A percentile compares a stretch with the other conserved stretches of the same genome.
phyloP scores from a whole-genome alignment of 2,329 filamentous ascomycete genomes.

The Coniella lustricola region DNA sequence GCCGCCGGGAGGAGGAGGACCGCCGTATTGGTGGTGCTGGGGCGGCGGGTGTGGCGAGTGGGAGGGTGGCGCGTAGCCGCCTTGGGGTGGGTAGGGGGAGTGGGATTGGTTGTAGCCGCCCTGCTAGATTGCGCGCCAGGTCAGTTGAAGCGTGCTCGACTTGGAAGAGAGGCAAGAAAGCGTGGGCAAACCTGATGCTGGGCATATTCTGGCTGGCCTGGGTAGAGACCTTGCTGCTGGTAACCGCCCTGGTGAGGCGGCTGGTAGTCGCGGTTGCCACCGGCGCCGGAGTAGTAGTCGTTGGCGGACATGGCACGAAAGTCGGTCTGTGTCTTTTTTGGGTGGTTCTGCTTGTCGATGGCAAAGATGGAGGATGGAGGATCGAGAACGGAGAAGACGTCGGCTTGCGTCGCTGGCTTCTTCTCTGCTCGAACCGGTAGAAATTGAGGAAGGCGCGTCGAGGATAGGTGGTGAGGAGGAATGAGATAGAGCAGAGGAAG shows the following conservation, averaged over 20 bases:
- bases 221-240: slow-evolving; percentile 14
- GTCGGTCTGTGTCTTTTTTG: not conserved
- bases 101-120: slow-evolving; percentile 14
- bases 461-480: too few species aligned
- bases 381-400: not conserved
- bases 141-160: slow-evolving; percentile 4
- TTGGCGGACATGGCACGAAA: slow-evolving; percentile 18
- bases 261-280: slow-evolving; percentile 7
- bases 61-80: slow-evolving; percentile 14
- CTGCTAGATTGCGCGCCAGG: slow-evolving; percentile 20
- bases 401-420: too few species aligned
- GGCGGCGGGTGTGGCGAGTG: slow-evolving; percentile 18
- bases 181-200: slow-evolving; percentile 20
- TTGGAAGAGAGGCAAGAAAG: not conserved
- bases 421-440: too few species aligned
- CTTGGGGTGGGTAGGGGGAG: slow-evolving; percentile 9
- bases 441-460: too few species aligned
- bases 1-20: slow-evolving; percentile 16
- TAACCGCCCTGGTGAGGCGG: slow-evolving; percentile 16
- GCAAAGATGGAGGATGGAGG: not conserved
- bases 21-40: slow-evolving; percentile 27
- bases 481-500: too few species aligned
- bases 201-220: slow-evolving; percentile 19
- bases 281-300: slow-evolving; percentile 18
- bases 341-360: not conserved